Evolutionary conservation across 495 filamentous ascomycete genomes (phyloP).

Genomic region (Chaetomium tenue): DNA sequence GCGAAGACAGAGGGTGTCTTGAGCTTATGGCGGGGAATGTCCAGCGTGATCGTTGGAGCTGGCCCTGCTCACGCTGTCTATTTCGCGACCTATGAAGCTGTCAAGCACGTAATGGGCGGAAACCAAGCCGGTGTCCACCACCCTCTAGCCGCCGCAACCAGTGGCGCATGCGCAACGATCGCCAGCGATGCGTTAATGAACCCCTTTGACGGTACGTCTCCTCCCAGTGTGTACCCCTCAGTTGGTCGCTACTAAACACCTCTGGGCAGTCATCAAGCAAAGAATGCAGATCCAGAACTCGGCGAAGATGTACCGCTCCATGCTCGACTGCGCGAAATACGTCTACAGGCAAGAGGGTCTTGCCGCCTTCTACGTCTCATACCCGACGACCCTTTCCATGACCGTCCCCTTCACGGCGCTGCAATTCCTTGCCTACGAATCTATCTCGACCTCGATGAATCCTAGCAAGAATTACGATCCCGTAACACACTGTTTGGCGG

Average conservation of each 20-base stretch:
- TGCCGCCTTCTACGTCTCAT: constrained; percentile 94
- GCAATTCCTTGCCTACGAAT: constrained; percentile 96
- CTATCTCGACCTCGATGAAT: constrained; percentile 89
- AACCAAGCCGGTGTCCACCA: constrained; percentile 88
- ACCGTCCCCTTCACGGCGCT: constrained; percentile 95
- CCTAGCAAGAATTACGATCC: constrained; percentile 83
- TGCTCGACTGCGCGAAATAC: constrained; percentile 78
- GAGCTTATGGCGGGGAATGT: constrained; percentile 93
- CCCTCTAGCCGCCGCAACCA: constrained; percentile 85
- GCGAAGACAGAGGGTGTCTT: constrained; percentile 82
- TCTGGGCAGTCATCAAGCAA: constrained; percentile 84
- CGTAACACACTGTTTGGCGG: constrained; percentile 84
- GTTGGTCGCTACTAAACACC: constrained; percentile 25
- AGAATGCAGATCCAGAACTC: constrained; percentile 98
- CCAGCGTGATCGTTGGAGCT: constrained; percentile 92
- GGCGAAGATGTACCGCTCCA: constrained; percentile 72
- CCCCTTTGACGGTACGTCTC: constrained; percentile 87
- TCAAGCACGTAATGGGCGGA: constrained; percentile 93
- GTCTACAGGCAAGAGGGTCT: constrained; percentile 87
- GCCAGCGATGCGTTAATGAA: constrained; percentile 99
- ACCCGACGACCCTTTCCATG: constrained; percentile 97
- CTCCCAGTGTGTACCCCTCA: neutral
- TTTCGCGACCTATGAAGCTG: constrained; percentile 95
- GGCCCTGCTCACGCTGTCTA: constrained; percentile 97
- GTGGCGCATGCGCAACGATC: constrained; percentile 92